These are phyloP conservation scores for Rhodotorula glutinis DNA, from an alignment of 1,284 basidiomycete species.

Conservation along the genomic window DNA sequence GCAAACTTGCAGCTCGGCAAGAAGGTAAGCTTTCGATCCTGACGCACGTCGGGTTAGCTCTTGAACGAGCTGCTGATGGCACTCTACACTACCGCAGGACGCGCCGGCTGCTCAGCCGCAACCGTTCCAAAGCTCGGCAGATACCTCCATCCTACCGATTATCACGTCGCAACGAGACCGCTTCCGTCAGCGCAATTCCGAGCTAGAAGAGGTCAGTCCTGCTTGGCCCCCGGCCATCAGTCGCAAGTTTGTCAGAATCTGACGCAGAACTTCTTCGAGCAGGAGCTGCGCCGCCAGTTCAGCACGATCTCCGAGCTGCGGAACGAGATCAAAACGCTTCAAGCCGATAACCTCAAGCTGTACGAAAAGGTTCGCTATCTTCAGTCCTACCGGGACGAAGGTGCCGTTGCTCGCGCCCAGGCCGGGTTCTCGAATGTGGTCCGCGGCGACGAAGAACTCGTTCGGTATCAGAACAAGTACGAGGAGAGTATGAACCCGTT, in stretches of 20 bases:
- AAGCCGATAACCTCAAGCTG: conserved; percentile 87
- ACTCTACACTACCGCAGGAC: neutral
- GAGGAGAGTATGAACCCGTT: conserved; percentile 97
- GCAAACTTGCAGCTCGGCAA: conserved; percentile 69
- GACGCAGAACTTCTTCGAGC: too few species aligned
- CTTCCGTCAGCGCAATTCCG: conserved; percentile 90
- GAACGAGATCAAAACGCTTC: conserved; percentile 78
- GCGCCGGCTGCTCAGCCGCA: neutral
- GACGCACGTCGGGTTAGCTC: neutral
- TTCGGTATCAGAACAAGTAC: conserved; percentile 84
- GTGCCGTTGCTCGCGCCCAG: conserved; percentile 13
- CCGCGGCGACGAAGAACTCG: conserved; percentile 65
- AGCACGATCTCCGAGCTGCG: conserved; percentile 86
- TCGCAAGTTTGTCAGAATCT: too few species aligned
- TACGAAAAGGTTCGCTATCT: conserved; percentile 97
- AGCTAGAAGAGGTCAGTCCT: conserved; percentile 80
- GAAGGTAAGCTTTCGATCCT: conserved; percentile 46
- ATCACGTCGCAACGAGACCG: conserved; percentile 94
- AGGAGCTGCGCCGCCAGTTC: conserved; percentile 92
- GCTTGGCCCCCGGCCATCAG: too few species aligned
- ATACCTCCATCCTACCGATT: conserved; percentile 89
- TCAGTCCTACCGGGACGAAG: conserved; percentile 78
- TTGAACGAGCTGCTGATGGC: conserved; percentile 7
- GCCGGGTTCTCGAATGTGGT: conserved; percentile 32
- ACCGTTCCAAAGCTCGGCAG: conserved; percentile 50